Evolutionary conservation across 441 rosid species (phyloP).

Genomic region (Euphorbia corollata): DNA sequence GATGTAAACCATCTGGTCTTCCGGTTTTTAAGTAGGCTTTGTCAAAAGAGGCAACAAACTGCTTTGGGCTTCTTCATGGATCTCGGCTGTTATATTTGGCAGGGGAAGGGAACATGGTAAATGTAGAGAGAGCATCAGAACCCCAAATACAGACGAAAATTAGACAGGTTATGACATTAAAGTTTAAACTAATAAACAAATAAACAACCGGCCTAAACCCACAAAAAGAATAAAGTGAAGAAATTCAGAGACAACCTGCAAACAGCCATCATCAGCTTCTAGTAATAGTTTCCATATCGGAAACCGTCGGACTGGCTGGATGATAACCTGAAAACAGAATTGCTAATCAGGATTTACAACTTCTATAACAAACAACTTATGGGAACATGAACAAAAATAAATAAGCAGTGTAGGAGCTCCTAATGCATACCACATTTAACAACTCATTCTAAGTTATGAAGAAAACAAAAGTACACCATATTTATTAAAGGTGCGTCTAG

Average conservation of each 20-base stretch:
- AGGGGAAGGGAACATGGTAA: constrained; percentile 69
- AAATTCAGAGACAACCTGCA: constrained; percentile 40
- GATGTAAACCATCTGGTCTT: constrained; percentile 83
- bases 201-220: no score
- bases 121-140: constrained; percentile 63
- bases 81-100: constrained; percentile 80
- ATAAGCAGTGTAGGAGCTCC: background rate
- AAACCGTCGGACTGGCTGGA: constrained; percentile 66
- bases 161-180: constrained; percentile 42
- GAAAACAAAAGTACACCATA: no score
- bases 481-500: no score
- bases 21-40: constrained; percentile 73
- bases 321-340: constrained; percentile 77
- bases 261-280: constrained; percentile 40
- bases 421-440: background rate
- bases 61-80: constrained; percentile 89
- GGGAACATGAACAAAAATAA: constrained; percentile 1
- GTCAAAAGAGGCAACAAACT: constrained; percentile 62
- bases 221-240: constrained; percentile 20
- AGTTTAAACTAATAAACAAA: no score
- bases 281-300: constrained; percentile 76
- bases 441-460: no score
- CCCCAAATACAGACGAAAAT: constrained; percentile 43
- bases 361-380: constrained; percentile 17
- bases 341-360: constrained; percentile 30